Evolutionary conservation across 331 rosid species (phyloP), one percentile per base, ranked within the genome.

Genomic region (Stylosanthes scabra): DNA sequence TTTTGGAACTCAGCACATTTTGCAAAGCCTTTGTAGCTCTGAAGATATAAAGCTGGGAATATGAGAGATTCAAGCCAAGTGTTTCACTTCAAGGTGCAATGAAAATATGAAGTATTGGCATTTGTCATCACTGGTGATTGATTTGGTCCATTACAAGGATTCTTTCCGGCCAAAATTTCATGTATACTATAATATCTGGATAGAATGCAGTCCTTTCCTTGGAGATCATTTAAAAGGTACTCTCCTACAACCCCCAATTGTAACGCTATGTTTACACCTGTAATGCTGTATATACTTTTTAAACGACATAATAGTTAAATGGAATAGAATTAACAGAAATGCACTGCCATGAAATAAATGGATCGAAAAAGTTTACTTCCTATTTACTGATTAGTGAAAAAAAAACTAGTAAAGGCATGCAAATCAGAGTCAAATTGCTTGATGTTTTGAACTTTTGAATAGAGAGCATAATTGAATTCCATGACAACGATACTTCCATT

Each of bases 41-140:
- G 40, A 45, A 27, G 70, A 51, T 76, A 13, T 60, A 69, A 77
- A 52, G 34, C 15, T 31, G 12, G 65, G 34, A 28, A 8, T 61
- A 45, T 42, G 42, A 69, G 68, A 50, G n/a, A 40, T 29, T 51
- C 76, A 61, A 14, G 70, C 70, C 37, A 50, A 61, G 31, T 50
- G 50, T 40, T 67, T 12, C 7, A 28, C 39, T 25, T 11, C 9
- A 59, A 52, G 47, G 34, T 34, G 8, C 63, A 0, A 6, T 27
- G 59, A 59, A 29, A 9, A 60, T 31, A 50, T 60, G 50, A 39
- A 71, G 37, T 27, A 44, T 34, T 60, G 61, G 4, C 52, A 47
- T 60, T 34, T 60, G 61, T 3, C 61, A 60, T 60, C 51, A 34
- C n/a, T 8, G 54, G 27, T 37, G 58, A 58, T 45, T 58, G 66